A percentile compares a stretch with the other conserved stretches of the same genome.
These are phyloP conservation scores for Candida quercuum DNA, from an alignment of 805 yeast species.

Conservation along the genomic window DNA sequence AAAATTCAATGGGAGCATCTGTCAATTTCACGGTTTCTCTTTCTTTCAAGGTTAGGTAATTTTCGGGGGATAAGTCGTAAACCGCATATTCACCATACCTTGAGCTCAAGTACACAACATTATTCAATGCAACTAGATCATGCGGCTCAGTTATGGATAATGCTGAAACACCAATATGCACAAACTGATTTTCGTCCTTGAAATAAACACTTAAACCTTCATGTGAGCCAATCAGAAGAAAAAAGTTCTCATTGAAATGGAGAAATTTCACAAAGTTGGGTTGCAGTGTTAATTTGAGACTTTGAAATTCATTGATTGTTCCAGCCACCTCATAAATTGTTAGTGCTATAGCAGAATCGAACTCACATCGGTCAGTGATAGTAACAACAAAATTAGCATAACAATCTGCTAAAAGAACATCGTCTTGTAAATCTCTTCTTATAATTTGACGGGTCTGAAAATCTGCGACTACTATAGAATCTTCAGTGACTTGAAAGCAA, in stretches of 20 bases:
- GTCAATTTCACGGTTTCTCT: conserved; percentile 5
- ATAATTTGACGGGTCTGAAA: conserved; percentile 9
- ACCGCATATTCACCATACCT: conserved; percentile 14
- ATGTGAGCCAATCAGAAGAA: conserved; percentile 8
- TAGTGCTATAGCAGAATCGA: not conserved
- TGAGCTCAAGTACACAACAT: conserved; percentile 16
- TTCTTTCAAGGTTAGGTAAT: not conserved
- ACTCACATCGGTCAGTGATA: conserved; percentile 3
- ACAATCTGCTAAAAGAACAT: conserved; percentile 16
- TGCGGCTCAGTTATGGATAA: conserved; percentile 12
- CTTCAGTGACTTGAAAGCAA: conserved; percentile 22
- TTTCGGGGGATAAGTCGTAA: conserved; percentile 2
- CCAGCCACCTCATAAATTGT: conserved; percentile 9
- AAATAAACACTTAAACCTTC: conserved; percentile 3
- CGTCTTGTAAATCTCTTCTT: conserved; percentile 5
- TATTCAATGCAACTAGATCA: conserved; percentile 14
- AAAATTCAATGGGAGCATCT: conserved; percentile 16
- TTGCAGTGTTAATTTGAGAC: not conserved
- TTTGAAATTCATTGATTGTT: conserved; percentile 5
- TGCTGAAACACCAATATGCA: not conserved
- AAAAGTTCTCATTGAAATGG: conserved; percentile 2
- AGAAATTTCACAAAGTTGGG: conserved; percentile 18
- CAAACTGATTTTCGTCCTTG: not conserved
- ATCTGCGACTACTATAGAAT: conserved; percentile 15
- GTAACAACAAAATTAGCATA: conserved; percentile 10